Evolutionary conservation across 495 filamentous ascomycete genomes (phyloP).

Genomic region (Penicillium canariense): DNA sequence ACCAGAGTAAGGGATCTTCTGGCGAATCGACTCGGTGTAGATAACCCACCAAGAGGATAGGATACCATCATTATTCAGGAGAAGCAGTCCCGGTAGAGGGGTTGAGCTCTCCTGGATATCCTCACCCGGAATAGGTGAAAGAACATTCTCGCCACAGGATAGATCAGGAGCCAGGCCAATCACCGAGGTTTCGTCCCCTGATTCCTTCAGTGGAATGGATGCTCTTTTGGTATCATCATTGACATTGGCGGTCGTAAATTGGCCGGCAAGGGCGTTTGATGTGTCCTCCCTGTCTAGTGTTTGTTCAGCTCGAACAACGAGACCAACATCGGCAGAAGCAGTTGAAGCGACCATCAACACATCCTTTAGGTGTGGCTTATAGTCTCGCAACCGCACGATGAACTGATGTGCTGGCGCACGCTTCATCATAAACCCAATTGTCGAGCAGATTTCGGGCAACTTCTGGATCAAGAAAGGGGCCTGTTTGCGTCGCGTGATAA

Average conservation of each 20-base stretch:
- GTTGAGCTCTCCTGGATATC: constrained; percentile 71
- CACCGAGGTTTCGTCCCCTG: constrained; percentile 67
- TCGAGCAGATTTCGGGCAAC: constrained; percentile 66
- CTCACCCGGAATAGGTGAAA: constrained; percentile 72
- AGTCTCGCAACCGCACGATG: constrained; percentile 69
- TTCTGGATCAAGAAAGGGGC: constrained; percentile 65
- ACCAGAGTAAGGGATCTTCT: constrained; percentile 68
- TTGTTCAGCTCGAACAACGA: constrained; percentile 69
- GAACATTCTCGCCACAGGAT: constrained; percentile 73
- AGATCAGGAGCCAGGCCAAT: constrained; percentile 83
- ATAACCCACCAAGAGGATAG: constrained; percentile 87
- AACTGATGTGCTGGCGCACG: constrained; percentile 72
- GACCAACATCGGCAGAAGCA: constrained; percentile 68
- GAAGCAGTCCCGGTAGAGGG: constrained; percentile 81
- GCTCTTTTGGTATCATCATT: constrained; percentile 77
- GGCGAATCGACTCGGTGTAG: constrained; percentile 79
- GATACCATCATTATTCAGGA: constrained; percentile 86
- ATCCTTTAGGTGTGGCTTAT: constrained; percentile 74
- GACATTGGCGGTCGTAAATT: constrained; percentile 71
- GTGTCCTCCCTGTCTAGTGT: constrained; percentile 61
- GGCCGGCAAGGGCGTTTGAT: constrained; percentile 55
- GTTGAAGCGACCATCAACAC: constrained; percentile 80
- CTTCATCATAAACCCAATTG: constrained; percentile 56
- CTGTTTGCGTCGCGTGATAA: constrained; percentile 64
- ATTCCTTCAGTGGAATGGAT: constrained; percentile 70